Percentiles rank a stretch among this genome's conserved stretches.
phyloP scores from a whole-genome alignment of 2,329 filamentous ascomycete species.

The Xylaria sp. region DNA sequence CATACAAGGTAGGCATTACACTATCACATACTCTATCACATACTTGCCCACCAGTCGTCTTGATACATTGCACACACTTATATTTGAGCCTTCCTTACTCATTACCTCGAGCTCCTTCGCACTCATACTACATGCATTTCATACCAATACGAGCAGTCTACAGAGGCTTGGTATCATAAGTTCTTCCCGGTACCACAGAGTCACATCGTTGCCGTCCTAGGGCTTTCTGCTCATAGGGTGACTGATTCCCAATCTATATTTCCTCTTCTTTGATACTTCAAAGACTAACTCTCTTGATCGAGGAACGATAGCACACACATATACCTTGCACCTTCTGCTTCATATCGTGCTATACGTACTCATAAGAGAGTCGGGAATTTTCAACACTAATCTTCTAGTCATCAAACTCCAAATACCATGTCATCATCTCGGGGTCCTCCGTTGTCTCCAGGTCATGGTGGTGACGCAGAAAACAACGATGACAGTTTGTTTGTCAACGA shows the following conservation, averaged over 20 bases:
- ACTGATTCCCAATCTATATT: not conserved
- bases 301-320: not conserved
- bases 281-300: not conserved
- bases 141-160: not conserved
- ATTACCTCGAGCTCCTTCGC: not conserved
- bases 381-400: not conserved
- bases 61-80: not conserved
- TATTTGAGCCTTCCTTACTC: not conserved
- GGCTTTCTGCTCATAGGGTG: not conserved
- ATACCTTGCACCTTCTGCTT: not conserved
- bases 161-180: not conserved
- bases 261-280: not conserved
- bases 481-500: not conserved
- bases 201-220: not conserved
- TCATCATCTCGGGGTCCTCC: constrained; percentile 2
- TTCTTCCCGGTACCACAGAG: not conserved
- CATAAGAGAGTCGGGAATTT: not conserved
- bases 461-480: not conserved
- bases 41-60: not conserved
- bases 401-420: constrained; percentile 5
- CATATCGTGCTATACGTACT: not conserved
- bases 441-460: not conserved
- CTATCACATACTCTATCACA: not conserved
- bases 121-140: not conserved
- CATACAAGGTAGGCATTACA: not conserved